A percentile compares a stretch with the other conserved stretches of the same genome.
Conservation (phyloP, 2,329 filamentous ascomycete genomes). For the Talaromyces verruculosus region DNA sequence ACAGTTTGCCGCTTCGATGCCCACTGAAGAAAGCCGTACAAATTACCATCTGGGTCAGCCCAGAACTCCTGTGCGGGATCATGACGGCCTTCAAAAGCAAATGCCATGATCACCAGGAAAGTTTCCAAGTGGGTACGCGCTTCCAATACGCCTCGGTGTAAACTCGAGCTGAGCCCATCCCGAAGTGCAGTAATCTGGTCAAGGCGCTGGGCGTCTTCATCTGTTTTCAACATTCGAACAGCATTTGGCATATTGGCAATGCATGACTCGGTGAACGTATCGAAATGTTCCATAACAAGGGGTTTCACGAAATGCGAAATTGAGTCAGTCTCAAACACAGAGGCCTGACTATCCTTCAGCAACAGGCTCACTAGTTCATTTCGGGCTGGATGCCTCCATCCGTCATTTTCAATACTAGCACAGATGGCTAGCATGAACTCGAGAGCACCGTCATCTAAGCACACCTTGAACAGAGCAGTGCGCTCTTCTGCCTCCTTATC, state of each 20-base stretch:
- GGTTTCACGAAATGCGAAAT: conserved; percentile 72
- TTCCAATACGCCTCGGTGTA: conserved; percentile 43
- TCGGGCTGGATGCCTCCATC: conserved; percentile 86
- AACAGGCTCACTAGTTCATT: conserved; percentile 79
- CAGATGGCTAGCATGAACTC: conserved; percentile 87
- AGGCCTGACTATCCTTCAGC: conserved; percentile 71
- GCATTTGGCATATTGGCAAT: conserved; percentile 95
- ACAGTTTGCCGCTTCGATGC: conserved; percentile 93
- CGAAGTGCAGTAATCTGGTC: conserved; percentile 48
- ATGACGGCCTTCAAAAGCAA: conserved; percentile 80
- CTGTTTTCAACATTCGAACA: conserved; percentile 76
- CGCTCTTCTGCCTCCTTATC: conserved; percentile 67
- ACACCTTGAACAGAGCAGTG: conserved; percentile 70
- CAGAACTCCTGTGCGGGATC: conserved; percentile 88
- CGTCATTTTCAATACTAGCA: conserved; percentile 73
- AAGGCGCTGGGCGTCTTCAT: conserved; percentile 77
- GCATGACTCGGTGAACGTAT: conserved; percentile 85
- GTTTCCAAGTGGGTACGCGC: conserved; percentile 69
- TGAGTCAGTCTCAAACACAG: conserved; percentile 65
- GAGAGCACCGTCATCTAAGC: conserved; percentile 83
- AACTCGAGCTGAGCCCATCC: conserved; percentile 43
- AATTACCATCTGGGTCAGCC: conserved; percentile 86
- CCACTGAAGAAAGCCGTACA: conserved; percentile 95
- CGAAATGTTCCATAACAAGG: conserved; percentile 75
- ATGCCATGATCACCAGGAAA: conserved; percentile 88